These are phyloP conservation scores for Fusarium oxysporum DNA, from an alignment of 2,329 filamentous ascomycete genomes.

Conservation along the genomic window DNA sequence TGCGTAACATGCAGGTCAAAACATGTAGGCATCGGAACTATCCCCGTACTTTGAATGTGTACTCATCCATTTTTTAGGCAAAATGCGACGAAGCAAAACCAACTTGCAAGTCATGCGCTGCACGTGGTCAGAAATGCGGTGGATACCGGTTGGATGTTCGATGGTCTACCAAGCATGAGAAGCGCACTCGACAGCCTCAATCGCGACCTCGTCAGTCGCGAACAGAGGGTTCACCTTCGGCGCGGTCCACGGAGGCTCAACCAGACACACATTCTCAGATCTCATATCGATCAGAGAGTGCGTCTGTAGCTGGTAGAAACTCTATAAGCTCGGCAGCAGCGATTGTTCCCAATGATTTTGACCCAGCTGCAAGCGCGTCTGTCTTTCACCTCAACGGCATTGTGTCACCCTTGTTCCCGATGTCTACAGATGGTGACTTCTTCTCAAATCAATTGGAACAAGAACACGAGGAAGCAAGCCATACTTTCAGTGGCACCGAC, in stretches of 20 bases:
- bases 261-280: neutral
- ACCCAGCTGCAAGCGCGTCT: neutral
- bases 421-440: neutral
- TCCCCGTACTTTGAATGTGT: neutral
- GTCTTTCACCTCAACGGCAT: neutral
- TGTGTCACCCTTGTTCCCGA: neutral
- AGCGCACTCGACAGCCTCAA: neutral
- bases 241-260: neutral
- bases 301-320: neutral
- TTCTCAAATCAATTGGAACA: neutral
- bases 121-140: neutral
- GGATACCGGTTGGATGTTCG: neutral
- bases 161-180: conserved; percentile 1
- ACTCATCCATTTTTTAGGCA: neutral
- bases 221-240: neutral
- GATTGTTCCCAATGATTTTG: neutral
- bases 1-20: conserved; percentile 1
- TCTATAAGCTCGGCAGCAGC: neutral
- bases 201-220: neutral
- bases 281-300: neutral
- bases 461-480: neutral
- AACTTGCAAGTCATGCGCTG: neutral
- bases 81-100: neutral
- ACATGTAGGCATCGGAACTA: neutral
- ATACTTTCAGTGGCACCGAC: neutral